Conservation (phyloP, 2,329 filamentous ascomycete genomes). For the Apiospora kogelbergensis region DNA sequence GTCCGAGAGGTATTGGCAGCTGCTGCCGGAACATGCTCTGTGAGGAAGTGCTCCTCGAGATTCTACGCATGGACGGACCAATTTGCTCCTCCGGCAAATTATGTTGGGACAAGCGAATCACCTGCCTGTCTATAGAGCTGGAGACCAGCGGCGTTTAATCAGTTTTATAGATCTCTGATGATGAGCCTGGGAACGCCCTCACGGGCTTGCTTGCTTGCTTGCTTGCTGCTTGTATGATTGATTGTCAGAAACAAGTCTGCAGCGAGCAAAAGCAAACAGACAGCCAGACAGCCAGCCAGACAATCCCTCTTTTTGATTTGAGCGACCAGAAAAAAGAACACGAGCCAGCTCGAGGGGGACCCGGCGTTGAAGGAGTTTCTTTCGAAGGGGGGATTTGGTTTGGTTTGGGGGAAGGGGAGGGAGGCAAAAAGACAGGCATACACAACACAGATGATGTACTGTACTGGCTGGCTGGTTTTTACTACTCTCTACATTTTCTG, state of each 20-base stretch:
- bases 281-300: neutral
- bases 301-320: neutral
- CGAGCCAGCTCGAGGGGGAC: neutral
- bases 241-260: neutral
- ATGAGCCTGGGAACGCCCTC: neutral
- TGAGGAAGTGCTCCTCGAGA: too few species aligned
- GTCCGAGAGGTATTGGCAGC: slow-evolving; percentile 53
- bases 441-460: neutral
- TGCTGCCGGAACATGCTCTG: slow-evolving; percentile 21
- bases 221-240: neutral
- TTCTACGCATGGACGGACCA: too few species aligned
- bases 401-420: neutral
- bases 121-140: neutral
- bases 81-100: neutral
- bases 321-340: neutral
- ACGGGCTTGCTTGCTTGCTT: neutral
- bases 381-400: neutral
- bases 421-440: neutral
- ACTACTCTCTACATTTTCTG: neutral
- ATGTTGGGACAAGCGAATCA: neutral
- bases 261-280: neutral
- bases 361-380: neutral
- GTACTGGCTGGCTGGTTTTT: neutral
- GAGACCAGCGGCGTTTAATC: neutral
- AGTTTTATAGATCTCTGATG: neutral